Evolutionary conservation across 1,284 basidiomycete species (phyloP).

Genomic region (Sparassis latifolia): DNA sequence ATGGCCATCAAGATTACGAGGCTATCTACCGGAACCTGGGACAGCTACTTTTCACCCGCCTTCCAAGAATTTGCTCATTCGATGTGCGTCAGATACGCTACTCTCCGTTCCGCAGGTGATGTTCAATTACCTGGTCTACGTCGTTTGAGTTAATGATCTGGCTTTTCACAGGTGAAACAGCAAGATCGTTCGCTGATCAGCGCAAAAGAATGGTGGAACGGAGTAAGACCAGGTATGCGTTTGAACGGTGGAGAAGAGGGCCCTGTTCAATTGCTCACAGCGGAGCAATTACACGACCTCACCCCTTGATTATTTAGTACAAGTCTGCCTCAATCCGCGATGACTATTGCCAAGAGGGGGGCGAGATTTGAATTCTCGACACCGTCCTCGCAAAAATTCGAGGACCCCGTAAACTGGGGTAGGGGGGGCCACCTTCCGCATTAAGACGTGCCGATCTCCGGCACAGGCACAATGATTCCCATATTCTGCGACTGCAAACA

Average conservation of each 20-base stretch:
- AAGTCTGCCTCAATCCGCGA: too few relatives aligned
- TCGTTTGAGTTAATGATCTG: neutral
- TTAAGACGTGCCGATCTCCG: too few relatives aligned
- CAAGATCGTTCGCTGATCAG: constrained; percentile 40
- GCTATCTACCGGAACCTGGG: constrained; percentile 28
- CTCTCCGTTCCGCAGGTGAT: constrained; percentile 37
- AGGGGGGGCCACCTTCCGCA: too few relatives aligned
- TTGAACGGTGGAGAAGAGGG: constrained; percentile 2
- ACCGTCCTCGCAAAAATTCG: too few relatives aligned
- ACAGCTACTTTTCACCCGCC: constrained; percentile 35
- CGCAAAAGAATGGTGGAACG: constrained; percentile 48
- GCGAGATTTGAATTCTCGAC: too few relatives aligned
- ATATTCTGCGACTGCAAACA: too few relatives aligned
- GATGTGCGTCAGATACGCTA: constrained; percentile 42
- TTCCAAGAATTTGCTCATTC: constrained; percentile 34
- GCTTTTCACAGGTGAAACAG: constrained; percentile 38
- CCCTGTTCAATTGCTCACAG: constrained; percentile 12
- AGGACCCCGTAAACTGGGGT: too few relatives aligned
- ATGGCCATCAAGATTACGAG: constrained; percentile 1
- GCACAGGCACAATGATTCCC: too few relatives aligned
- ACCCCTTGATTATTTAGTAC: too few relatives aligned
- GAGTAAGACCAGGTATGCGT: constrained; percentile 24
- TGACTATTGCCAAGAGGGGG: too few relatives aligned
- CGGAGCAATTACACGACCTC: too few relatives aligned
- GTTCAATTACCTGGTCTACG: neutral